Percentiles rank a stretch among this genome's conserved stretches.
Conservation (phyloP, 129 eudicot species). For the Pseudognaphalium luteoalbum region DNA sequence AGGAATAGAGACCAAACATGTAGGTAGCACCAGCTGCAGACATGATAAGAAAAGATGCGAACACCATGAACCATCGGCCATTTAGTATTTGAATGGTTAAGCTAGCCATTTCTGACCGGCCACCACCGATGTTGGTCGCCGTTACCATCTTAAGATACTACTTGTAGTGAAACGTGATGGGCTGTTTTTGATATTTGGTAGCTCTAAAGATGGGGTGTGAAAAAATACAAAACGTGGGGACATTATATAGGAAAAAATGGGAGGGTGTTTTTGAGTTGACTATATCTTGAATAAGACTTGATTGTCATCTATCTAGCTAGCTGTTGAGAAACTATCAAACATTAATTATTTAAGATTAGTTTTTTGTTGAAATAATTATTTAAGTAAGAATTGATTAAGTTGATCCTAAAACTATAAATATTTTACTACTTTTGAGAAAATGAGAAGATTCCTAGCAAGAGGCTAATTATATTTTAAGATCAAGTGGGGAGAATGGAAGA, state of each 20-base stretch:
- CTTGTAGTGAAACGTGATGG: slow-evolving; percentile 5
- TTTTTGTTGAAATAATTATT: too few relatives aligned
- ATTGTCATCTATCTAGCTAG: background rate
- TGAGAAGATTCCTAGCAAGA: background rate
- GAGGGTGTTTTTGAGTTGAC: slow-evolving; percentile 19
- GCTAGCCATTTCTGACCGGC: slow-evolving; percentile 30
- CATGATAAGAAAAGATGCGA: slow-evolving; percentile 78
- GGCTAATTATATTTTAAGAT: too few relatives aligned
- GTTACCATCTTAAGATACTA: slow-evolving; percentile 22
- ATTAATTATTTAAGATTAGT: too few relatives aligned
- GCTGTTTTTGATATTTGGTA: background rate
- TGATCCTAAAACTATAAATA: background rate
- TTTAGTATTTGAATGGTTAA: slow-evolving; percentile 49
- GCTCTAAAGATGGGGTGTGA: background rate
- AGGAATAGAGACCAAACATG: slow-evolving; percentile 78
- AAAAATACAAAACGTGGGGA: slow-evolving; percentile 24
- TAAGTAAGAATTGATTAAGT: background rate
- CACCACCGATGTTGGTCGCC: slow-evolving; percentile 25
- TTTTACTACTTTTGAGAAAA: too few relatives aligned
- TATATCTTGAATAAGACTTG: slow-evolving; percentile 2
- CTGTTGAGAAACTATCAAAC: background rate
- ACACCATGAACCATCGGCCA: slow-evolving; percentile 95
- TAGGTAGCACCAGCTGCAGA: slow-evolving; percentile 83
- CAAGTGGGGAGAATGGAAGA: too few relatives aligned
- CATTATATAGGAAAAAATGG: slow-evolving; percentile 25